Percentiles rank a stretch among this genome's conserved stretches.
Conservation (phyloP, 352 stramenopile genomes). For the Phytophthora nicotianae region DNA sequence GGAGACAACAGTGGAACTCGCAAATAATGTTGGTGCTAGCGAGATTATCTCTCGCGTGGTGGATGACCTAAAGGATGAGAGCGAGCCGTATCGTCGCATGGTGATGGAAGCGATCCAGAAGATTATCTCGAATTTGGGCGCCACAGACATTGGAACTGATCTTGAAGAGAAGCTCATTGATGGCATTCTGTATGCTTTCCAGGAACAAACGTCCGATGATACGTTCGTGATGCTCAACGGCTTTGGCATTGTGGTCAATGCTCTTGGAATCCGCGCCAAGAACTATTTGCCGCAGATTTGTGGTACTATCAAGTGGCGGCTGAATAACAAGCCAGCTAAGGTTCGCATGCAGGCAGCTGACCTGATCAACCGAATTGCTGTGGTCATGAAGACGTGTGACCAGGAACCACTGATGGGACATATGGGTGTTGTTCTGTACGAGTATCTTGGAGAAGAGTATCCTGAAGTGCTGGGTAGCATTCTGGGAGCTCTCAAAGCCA, state of each 20-base stretch:
- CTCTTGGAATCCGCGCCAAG: conserved; percentile 96
- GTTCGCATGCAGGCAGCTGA: conserved; percentile 99
- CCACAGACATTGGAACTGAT: conserved; percentile 95
- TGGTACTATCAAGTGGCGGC: conserved; percentile 98
- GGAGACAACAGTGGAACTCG: conserved; percentile 98
- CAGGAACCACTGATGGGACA: conserved; percentile 99
- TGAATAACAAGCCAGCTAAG: conserved; percentile 99
- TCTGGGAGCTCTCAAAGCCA: conserved; percentile 97
- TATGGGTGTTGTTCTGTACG: conserved; percentile 98
- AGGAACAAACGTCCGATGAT: conserved; percentile 96
- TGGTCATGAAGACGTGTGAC: conserved; percentile 98
- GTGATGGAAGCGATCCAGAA: conserved; percentile 99
- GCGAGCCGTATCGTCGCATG: conserved; percentile 98
- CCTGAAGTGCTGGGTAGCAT: conserved; percentile 99
- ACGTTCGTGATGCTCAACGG: conserved; percentile 96
- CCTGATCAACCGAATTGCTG: conserved; percentile 97
- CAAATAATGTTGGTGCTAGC: conserved; percentile 99
- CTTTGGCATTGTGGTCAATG: conserved; percentile 98
- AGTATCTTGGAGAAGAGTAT: conserved; percentile 99
- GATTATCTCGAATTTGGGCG: conserved; percentile 97
- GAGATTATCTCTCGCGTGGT: conserved; percentile 98
- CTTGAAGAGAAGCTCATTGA: conserved; percentile 99
- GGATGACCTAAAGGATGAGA: conserved; percentile 99
- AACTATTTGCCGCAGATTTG: conserved; percentile 99
- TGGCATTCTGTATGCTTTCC: conserved; percentile 99